phyloP scores from a whole-genome alignment of 1,284 basidiomycete genomes.

The Laetiporus sulphureus region DNA sequence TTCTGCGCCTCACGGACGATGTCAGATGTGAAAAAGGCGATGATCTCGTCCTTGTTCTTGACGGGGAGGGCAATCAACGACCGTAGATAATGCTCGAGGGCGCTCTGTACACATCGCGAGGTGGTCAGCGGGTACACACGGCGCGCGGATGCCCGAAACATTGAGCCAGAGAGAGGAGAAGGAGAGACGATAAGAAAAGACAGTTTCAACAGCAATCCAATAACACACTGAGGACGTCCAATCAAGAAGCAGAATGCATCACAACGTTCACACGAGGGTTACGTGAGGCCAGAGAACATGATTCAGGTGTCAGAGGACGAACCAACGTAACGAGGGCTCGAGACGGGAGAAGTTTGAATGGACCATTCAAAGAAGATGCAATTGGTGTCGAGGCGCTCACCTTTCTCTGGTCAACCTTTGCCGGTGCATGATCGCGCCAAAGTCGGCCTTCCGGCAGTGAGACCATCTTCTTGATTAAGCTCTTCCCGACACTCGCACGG shows the following conservation, averaged over 20 bases:
- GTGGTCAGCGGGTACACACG: no score
- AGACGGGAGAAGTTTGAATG: no score
- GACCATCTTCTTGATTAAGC: constrained; percentile 72
- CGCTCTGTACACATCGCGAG: constrained; percentile 54
- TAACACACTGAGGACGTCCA: neutral
- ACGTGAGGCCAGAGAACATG: no score
- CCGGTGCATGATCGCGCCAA: constrained; percentile 96
- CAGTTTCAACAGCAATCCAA: neutral
- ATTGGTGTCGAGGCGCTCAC: no score
- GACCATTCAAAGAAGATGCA: no score
- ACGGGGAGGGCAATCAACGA: constrained; percentile 79
- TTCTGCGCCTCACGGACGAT: constrained; percentile 69
- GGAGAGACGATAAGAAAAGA: constrained; percentile 1
- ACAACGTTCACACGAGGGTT: constrained; percentile 3
- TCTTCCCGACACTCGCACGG: constrained; percentile 59
- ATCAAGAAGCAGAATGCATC: neutral
- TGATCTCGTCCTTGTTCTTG: constrained; percentile 86
- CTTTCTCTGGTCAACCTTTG: constrained; percentile 93
- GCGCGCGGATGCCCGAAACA: no score
- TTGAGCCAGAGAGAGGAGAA: neutral
- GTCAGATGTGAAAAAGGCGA: constrained; percentile 90
- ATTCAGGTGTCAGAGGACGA: no score
- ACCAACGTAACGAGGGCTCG: no score
- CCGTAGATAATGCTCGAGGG: constrained; percentile 85
- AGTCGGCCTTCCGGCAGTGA: constrained; percentile 85